Conservation (phyloP, 2,329 filamentous ascomycete genomes). For the Claviceps digitariae region DNA sequence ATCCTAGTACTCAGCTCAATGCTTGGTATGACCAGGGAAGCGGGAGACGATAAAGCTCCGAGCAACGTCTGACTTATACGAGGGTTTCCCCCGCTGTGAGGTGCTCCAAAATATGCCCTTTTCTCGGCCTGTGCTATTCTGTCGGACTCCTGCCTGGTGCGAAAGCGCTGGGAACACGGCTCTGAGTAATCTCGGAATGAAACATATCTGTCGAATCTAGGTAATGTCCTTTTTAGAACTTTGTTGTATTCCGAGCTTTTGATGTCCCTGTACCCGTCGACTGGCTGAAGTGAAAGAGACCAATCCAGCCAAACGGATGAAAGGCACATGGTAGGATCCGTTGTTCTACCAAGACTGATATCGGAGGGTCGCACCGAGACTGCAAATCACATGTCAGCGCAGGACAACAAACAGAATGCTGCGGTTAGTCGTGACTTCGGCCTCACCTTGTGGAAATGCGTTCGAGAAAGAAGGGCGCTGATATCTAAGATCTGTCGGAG, state of each 20-base stretch:
- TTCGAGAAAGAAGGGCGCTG: no score
- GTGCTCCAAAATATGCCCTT: slow-evolving; percentile 20
- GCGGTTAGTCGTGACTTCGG: background rate
- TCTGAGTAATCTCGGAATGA: slow-evolving; percentile 25
- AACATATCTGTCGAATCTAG: slow-evolving; percentile 35
- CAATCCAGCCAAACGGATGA: background rate
- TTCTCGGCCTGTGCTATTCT: slow-evolving; percentile 31
- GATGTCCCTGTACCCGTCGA: background rate
- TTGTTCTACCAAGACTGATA: background rate
- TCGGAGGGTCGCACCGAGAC: background rate
- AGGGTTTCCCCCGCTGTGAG: background rate
- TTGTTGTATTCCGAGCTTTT: background rate
- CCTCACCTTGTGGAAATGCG: background rate
- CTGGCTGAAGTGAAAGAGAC: background rate
- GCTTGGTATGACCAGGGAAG: background rate
- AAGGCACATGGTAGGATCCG: background rate
- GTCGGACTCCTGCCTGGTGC: slow-evolving; percentile 27
- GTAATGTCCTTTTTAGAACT: background rate
- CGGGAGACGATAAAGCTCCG: background rate
- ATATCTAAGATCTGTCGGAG: background rate
- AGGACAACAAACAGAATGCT: background rate
- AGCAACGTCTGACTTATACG: background rate
- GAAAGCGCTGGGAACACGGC: slow-evolving; percentile 30
- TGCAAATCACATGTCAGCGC: background rate
- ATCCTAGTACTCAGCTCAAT: background rate